Percentiles rank a stretch among this genome's conserved stretches.
phyloP scores from a whole-genome alignment of 768 basidiomycete species.

The Hericium erinaceus region DNA sequence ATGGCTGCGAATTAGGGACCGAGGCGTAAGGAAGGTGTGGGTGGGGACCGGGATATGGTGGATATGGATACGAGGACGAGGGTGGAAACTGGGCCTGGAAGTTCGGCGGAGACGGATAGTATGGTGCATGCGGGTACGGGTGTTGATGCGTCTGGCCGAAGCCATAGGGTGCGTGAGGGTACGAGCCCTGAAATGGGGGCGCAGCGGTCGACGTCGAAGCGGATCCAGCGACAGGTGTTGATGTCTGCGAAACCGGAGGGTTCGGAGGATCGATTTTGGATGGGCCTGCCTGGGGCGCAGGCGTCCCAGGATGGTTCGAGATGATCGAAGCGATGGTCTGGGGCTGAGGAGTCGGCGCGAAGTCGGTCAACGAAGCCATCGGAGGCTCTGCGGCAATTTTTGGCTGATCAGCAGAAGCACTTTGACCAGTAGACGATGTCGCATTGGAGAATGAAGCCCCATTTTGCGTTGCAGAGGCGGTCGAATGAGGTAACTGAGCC shows the following conservation, averaged over 20 bases:
- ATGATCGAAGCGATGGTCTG: constrained; percentile 1
- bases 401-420: constrained; percentile 14
- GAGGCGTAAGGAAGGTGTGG: constrained; percentile 20
- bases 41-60: constrained; percentile 26
- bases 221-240: constrained; percentile 12
- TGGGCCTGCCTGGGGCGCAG: not conserved
- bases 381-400: constrained; percentile 12
- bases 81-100: constrained; percentile 24
- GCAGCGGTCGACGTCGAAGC: constrained; percentile 15
- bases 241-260: not conserved
- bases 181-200: constrained; percentile 16
- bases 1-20: constrained; percentile 12
- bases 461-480: constrained; percentile 11
- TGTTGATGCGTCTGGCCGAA: constrained; percentile 34
- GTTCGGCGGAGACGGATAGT: constrained; percentile 45
- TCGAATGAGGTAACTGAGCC: constrained; percentile 9
- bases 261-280: not conserved
- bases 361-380: constrained; percentile 14
- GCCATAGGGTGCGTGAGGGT: constrained; percentile 49
- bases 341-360: constrained; percentile 2
- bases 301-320: not conserved
- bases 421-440: constrained; percentile 8
- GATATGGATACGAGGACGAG: constrained; percentile 24
- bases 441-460: constrained; percentile 8
- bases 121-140: constrained; percentile 59